Percentiles rank a stretch among this genome's conserved stretches.
These are phyloP conservation scores for Candida coleopterorum DNA, from an alignment of 805 yeast species.

Conservation along the genomic window DNA sequence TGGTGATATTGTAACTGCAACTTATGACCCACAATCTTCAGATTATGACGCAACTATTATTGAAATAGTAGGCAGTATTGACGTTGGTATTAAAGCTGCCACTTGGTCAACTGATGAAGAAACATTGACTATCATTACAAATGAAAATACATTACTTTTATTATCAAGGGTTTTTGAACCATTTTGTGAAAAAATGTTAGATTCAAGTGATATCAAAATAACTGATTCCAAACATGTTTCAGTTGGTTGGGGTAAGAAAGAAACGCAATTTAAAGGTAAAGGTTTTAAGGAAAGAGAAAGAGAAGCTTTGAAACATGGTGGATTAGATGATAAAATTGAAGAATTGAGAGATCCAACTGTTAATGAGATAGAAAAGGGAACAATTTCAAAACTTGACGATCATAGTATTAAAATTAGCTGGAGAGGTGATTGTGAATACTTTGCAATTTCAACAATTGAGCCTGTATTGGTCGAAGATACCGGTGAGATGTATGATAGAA, in stretches of 20 bases:
- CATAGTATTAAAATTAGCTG: constrained; percentile 58
- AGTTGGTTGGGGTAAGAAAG: constrained; percentile 98
- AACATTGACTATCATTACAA: constrained; percentile 64
- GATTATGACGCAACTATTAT: constrained; percentile 53
- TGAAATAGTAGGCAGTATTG: constrained; percentile 82
- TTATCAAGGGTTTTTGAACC: constrained; percentile 79
- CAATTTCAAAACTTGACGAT: constrained; percentile 51
- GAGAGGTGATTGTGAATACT: constrained; percentile 93
- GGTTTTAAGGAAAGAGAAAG: constrained; percentile 78
- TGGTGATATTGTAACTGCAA: constrained; percentile 74
- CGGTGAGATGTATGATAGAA: constrained; percentile 40
- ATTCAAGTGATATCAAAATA: constrained; percentile 54
- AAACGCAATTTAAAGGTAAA: constrained; percentile 92
- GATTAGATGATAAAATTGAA: constrained; percentile 59
- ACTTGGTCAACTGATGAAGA: constrained; percentile 93
- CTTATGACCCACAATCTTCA: constrained; percentile 44
- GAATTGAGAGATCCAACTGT: constrained; percentile 84
- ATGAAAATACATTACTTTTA: constrained; percentile 54
- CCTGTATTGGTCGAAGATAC: constrained; percentile 39
- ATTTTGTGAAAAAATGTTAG: constrained; percentile 57
- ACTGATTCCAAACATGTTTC: constrained; percentile 76
- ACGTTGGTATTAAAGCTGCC: constrained; percentile 67
- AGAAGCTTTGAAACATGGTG: constrained; percentile 56
- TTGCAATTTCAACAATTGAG: constrained; percentile 65
- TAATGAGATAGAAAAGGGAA: constrained; percentile 66